Evolutionary conservation across 2,329 filamentous ascomycete genomes (phyloP).

Genomic region (Fusarium annulatum): DNA sequence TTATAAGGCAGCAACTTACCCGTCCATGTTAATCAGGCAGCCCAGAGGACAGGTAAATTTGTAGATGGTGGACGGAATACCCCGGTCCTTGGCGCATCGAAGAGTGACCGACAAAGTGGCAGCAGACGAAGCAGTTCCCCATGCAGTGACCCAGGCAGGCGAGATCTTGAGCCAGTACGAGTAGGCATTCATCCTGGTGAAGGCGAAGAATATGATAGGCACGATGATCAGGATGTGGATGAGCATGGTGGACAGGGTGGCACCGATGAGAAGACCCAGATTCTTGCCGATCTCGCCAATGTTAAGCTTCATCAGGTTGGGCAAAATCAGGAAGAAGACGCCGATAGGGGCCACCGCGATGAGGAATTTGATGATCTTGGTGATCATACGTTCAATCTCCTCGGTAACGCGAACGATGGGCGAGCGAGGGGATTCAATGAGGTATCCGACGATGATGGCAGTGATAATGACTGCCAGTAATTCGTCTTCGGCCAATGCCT

Average conservation of each 20-base stretch:
- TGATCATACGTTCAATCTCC: constrained; percentile 62
- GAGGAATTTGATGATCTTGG: constrained; percentile 58
- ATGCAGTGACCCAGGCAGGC: constrained; percentile 65
- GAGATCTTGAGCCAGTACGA: constrained; percentile 59
- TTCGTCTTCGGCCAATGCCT: constrained; percentile 58
- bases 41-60: constrained; percentile 62
- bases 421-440: constrained; percentile 52
- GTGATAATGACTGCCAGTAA: constrained; percentile 60
- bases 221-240: constrained; percentile 60
- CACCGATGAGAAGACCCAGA: constrained; percentile 62
- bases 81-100: constrained; percentile 52
- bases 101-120: constrained; percentile 64
- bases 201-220: constrained; percentile 55
- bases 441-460: constrained; percentile 58
- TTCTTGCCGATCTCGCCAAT: constrained; percentile 60
- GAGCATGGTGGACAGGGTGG: constrained; percentile 57
- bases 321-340: constrained; percentile 65
- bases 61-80: constrained; percentile 56
- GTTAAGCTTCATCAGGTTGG: constrained; percentile 62
- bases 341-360: constrained; percentile 62
- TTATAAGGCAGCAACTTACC: constrained; percentile 36
- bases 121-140: constrained; percentile 64
- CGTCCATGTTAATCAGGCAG: constrained; percentile 63
- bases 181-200: constrained; percentile 60
- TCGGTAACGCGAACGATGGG: constrained; percentile 56